A percentile compares a stretch with the other conserved stretches of the same genome.
Conservation (phyloP, 352 stramenopile species). For the Phytophthora kernoviae region DNA sequence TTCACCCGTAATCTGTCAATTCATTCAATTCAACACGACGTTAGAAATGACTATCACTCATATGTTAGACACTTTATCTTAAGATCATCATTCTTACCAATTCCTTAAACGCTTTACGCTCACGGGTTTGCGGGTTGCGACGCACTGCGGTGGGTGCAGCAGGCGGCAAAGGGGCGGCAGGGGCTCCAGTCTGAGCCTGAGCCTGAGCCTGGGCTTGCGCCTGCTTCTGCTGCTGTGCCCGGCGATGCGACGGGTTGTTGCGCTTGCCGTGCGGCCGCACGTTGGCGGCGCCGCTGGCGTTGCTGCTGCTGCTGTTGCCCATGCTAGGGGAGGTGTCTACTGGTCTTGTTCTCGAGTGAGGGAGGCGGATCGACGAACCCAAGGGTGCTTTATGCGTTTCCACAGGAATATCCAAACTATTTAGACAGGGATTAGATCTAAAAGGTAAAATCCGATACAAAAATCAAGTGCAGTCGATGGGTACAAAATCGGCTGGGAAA, state of each 20-base stretch:
- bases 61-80: neutral
- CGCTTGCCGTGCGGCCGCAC: constrained; percentile 45
- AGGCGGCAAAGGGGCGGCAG: constrained; percentile 20
- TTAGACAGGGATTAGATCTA: too few species aligned
- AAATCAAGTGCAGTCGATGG: constrained; percentile 1
- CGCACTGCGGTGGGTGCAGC: constrained; percentile 25
- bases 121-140: constrained; percentile 49
- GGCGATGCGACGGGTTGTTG: constrained; percentile 46
- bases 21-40: too few species aligned
- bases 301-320: constrained; percentile 78
- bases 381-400: too few species aligned
- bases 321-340: constrained; percentile 25
- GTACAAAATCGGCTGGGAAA: neutral
- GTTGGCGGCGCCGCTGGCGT: constrained; percentile 27
- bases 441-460: neutral
- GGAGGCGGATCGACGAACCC: neutral
- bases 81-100: constrained; percentile 47
- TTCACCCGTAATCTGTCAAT: constrained; percentile 81
- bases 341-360: constrained; percentile 27
- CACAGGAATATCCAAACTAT: too few species aligned
- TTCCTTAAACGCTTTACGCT: constrained; percentile 74
- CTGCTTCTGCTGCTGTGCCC: constrained; percentile 47
- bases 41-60: neutral
- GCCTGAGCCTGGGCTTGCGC: constrained; percentile 19
- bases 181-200: constrained; percentile 13